Conservation (phyloP, 768 basidiomycete species). For the Sporobolomyces pararoseus region DNA sequence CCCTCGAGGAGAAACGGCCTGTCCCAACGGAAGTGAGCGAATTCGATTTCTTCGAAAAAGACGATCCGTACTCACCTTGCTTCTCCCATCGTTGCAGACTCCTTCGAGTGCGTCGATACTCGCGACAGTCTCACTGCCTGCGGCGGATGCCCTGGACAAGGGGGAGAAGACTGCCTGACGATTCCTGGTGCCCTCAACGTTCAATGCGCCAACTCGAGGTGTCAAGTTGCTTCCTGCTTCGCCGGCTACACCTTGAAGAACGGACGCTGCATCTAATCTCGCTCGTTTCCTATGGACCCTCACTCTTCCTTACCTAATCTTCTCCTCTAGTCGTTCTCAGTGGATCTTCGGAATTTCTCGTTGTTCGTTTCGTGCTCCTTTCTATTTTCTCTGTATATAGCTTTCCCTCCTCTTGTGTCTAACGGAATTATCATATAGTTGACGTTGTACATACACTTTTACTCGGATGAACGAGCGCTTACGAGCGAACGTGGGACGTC, state of each 20-base stretch:
- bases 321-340: background rate
- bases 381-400: background rate
- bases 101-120: slow-evolving; percentile 35
- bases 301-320: background rate
- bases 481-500: no score
- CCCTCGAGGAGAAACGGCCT: slow-evolving; percentile 28
- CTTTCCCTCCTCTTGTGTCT: background rate
- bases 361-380: background rate
- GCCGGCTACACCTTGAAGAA: background rate
- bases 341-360: background rate
- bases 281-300: background rate
- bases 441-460: no score
- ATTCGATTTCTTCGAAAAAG: no score
- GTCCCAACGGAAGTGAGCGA: slow-evolving; percentile 14
- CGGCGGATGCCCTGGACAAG: slow-evolving; percentile 21
- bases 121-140: background rate
- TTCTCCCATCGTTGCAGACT: background rate
- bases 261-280: background rate
- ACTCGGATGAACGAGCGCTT: no score
- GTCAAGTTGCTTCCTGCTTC: slow-evolving; percentile 12
- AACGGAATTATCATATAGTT: no score
- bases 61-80: no score
- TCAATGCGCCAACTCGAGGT: slow-evolving; percentile 7
- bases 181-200: slow-evolving; percentile 30
- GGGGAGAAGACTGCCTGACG: slow-evolving; percentile 28